Percentiles rank a stretch among this genome's conserved stretches.
Conservation (phyloP, 2,329 filamentous ascomycete species). For the Aspergillus candidus region DNA sequence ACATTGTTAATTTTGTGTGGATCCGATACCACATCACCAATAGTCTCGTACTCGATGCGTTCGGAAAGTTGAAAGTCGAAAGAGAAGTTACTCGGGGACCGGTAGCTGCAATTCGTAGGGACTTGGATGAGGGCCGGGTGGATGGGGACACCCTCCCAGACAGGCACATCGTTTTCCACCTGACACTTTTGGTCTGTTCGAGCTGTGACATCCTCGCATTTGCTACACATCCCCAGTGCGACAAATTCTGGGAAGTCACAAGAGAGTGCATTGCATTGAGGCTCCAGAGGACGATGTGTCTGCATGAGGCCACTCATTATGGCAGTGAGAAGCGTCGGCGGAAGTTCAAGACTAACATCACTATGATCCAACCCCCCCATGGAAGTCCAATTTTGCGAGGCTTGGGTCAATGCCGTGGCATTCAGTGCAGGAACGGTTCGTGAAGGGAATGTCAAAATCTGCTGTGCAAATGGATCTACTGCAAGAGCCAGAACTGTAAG, state of each 20-base stretch:
- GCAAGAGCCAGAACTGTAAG: constrained; percentile 20
- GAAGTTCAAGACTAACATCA: not conserved
- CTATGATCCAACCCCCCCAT: not conserved
- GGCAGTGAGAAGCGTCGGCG: not conserved
- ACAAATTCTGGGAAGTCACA: constrained; percentile 12
- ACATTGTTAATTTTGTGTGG: too few relatives aligned
- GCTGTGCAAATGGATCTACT: constrained; percentile 26
- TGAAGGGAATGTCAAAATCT: constrained; percentile 12
- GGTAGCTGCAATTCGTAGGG: constrained; percentile 5
- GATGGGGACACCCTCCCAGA: not conserved
- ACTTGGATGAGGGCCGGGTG: not conserved
- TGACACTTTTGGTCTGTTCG: constrained; percentile 6
- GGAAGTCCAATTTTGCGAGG: constrained; percentile 1
- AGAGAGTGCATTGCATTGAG: constrained; percentile 3
- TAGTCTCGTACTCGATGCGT: not conserved
- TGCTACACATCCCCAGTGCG: constrained; percentile 13
- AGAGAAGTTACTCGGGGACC: not conserved
- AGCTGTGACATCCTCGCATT: constrained; percentile 13
- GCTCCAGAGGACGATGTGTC: constrained; percentile 1
- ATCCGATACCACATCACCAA: too few relatives aligned
- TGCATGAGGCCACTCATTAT: constrained; percentile 3
- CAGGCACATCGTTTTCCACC: not conserved
- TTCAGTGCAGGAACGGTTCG: not conserved
- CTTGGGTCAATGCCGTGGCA: constrained; percentile 6
- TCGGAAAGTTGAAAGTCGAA: not conserved